Percentiles rank a stretch among this genome's conserved stretches.
Conservation (phyloP, 352 stramenopile species). For the Globisporangium radiosum region DNA sequence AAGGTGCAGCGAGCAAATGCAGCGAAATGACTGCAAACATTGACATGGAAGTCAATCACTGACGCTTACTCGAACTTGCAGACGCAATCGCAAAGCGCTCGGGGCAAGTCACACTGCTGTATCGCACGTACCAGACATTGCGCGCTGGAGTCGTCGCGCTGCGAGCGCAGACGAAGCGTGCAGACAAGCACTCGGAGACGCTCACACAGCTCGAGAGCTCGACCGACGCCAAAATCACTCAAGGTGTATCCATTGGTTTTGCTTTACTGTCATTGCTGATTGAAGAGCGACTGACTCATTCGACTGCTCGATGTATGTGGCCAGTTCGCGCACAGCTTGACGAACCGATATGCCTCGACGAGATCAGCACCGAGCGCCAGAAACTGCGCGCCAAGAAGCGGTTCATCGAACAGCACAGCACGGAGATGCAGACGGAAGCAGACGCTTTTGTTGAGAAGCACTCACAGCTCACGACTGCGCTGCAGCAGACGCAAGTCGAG, state of each 20-base stretch:
- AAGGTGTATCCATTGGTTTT: constrained; percentile 8
- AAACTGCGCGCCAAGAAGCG: constrained; percentile 40
- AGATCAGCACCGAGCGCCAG: constrained; percentile 21
- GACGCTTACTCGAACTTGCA: constrained; percentile 3
- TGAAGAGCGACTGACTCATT: background rate
- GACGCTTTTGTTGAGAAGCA: constrained; percentile 19
- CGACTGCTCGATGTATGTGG: constrained; percentile 8
- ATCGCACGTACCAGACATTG: constrained; percentile 22
- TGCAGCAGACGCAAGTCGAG: constrained; percentile 18
- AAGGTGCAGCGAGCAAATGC: constrained; percentile 14
- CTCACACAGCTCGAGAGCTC: constrained; percentile 14
- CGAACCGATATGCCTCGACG: constrained; percentile 16
- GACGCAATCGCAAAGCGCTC: constrained; percentile 28
- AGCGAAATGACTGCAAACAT: no score
- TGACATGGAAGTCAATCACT: no score
- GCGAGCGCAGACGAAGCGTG: constrained; percentile 20
- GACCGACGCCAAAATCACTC: constrained; percentile 13
- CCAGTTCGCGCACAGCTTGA: constrained; percentile 10
- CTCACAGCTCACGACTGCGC: constrained; percentile 21
- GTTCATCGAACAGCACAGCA: constrained; percentile 35
- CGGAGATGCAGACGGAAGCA: constrained; percentile 29
- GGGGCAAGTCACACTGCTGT: constrained; percentile 25
- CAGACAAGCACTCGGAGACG: constrained; percentile 15
- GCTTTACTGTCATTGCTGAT: background rate
- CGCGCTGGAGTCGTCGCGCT: constrained; percentile 26